Evolutionary conservation across 169 alveolate genomes (phyloP).

Genomic region (Plasmodium ovale): DNA sequence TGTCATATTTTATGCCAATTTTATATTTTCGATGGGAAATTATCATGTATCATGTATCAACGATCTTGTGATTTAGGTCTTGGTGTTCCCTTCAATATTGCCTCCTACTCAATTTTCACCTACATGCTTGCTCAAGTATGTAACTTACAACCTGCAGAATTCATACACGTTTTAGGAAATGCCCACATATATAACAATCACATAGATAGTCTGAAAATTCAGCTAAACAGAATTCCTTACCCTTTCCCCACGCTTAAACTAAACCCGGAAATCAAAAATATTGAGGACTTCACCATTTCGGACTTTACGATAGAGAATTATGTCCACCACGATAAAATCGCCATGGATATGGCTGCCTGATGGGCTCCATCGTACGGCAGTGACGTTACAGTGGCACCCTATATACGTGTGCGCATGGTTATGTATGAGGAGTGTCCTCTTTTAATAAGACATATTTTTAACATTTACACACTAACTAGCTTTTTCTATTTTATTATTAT

Average conservation of each 20-base stretch:
- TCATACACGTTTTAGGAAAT: conserved; percentile 96
- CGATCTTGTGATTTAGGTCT: conserved; percentile 98
- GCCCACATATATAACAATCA: conserved; percentile 97
- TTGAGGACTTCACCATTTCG: conserved; percentile 92
- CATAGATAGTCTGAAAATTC: conserved; percentile 92
- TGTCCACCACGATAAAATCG: conserved; percentile 90
- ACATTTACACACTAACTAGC: too few relatives aligned
- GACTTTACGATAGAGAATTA: conserved; percentile 94
- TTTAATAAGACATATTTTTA: too few relatives aligned
- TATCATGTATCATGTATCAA: conserved; percentile 97
- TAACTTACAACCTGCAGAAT: conserved; percentile 90
- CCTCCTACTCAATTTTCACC: conserved; percentile 96
- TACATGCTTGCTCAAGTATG: conserved; percentile 96
- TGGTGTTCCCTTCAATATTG: conserved; percentile 99
- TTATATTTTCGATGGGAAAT: conserved; percentile 92
- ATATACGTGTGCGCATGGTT: too few relatives aligned
- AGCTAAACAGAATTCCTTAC: conserved; percentile 94
- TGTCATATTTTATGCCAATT: conserved; percentile 98
- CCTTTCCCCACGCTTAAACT: conserved; percentile 97
- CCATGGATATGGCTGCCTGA: conserved; percentile 94
- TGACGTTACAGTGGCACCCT: too few relatives aligned
- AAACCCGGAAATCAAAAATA: conserved; percentile 87
- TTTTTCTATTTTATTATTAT: too few relatives aligned
- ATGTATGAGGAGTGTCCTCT: too few relatives aligned
- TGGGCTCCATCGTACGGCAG: too few relatives aligned